Percentiles rank a stretch among this genome's conserved stretches.
Evolutionary conservation across 352 stramenopile species (phyloP).

Genomic region (Phytophthora palmivora): DNA sequence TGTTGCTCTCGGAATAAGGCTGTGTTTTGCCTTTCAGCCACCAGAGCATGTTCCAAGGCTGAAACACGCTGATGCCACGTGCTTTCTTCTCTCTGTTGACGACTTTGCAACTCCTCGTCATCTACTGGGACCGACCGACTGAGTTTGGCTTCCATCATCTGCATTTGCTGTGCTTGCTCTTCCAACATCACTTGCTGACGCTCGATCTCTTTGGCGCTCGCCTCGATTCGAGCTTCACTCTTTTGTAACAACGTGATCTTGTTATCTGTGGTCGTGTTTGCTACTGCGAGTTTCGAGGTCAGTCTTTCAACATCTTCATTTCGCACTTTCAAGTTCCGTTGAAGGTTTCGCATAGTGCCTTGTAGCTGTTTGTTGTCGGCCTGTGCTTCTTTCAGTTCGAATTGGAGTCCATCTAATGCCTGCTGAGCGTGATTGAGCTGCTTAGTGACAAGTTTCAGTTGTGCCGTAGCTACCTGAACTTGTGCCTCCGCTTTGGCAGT

Average conservation of each 20-base stretch:
- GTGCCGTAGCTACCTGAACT: not conserved
- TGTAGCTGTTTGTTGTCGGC: slow-evolving; percentile 30
- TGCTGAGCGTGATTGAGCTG: slow-evolving; percentile 24
- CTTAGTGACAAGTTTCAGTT: slow-evolving; percentile 25
- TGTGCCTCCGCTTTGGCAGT: slow-evolving; percentile 22
- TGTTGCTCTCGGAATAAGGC: slow-evolving; percentile 53
- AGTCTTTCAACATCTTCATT: slow-evolving; percentile 33
- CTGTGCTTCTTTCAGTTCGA: slow-evolving; percentile 17
- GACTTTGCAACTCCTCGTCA: slow-evolving; percentile 52
- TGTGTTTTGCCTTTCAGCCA: slow-evolving; percentile 46
- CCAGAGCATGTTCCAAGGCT: slow-evolving; percentile 60
- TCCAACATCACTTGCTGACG: slow-evolving; percentile 34
- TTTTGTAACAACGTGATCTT: slow-evolving; percentile 31
- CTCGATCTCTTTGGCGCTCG: slow-evolving; percentile 43
- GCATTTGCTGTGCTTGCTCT: slow-evolving; percentile 55
- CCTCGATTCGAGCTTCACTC: slow-evolving; percentile 26
- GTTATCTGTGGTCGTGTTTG: slow-evolving; percentile 8
- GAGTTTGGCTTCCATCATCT: slow-evolving; percentile 56
- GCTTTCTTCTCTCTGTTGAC: slow-evolving; percentile 54
- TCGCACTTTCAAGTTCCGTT: slow-evolving; percentile 17
- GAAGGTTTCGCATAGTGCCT: slow-evolving; percentile 14
- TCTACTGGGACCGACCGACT: slow-evolving; percentile 56
- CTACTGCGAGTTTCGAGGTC: slow-evolving; percentile 16
- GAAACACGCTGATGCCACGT: slow-evolving; percentile 69
- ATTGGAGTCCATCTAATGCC: not conserved